Base-by-base conservation (phyloP, 2,329 filamentous ascomycete genomes). In the Thielaviopsis cerberus region DNA sequence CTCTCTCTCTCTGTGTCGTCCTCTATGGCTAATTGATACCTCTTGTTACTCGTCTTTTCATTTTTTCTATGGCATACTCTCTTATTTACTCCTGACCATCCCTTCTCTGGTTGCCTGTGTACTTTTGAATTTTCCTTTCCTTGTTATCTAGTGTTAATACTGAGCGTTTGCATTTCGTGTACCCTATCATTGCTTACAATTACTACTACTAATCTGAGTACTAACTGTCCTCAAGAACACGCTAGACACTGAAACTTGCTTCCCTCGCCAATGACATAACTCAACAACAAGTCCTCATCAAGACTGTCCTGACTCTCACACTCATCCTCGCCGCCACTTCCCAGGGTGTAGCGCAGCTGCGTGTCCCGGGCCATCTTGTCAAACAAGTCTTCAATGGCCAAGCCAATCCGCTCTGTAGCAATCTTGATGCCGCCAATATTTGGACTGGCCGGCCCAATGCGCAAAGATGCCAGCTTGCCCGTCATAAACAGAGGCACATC, bases 401-500 rank as follows among this genome's bases (percentile, higher is more conserved):
- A 86, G 0, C 80, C 79, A 53, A 88, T 79, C 54, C 86, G 76
- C 70, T 90, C 86, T 0, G 86, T 85, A 0, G 85, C 85, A 25
- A 82, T 66, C 62, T 86, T 77, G 2, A 85, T 85, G 0, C 86
- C 86, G 26, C 85, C 85, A 3, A 90, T 71, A 66, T 90, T 90
- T 0, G 79, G 80, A 0, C 83, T 84, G 0, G 81, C 84, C 11
- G 86, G 86, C 0, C 86, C 86, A 0, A 91, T 70, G 59, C 81
- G 75, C 63, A 91, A 67, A 0, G 76, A 79, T 0, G 83, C 86
- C 37, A 90, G 69, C 56, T 80, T 74, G 1, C 85, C 86, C 0
- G 82, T 82, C 59, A 86, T 69, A 65, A 88, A 90, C 1, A 89
- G 68, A 1, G 86, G 86, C 0, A 91, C 77, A n/a, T 80, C 79